A percentile compares a stretch with the other conserved stretches of the same genome.
Evolutionary conservation across 306 rosid species (phyloP).

Genomic region (Begonia fuchsioides): DNA sequence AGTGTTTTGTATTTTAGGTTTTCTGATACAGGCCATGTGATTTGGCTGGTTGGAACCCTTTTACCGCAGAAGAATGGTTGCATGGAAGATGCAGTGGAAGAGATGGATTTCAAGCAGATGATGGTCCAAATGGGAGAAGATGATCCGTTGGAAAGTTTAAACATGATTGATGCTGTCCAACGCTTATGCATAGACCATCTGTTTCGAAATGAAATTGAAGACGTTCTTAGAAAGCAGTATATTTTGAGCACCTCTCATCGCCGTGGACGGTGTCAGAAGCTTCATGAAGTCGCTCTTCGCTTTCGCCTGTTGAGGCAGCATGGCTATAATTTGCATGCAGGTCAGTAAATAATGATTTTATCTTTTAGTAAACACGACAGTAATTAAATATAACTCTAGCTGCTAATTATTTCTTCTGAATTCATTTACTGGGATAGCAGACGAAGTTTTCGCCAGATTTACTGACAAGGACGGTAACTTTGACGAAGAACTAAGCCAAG

Average conservation of each 20-base stretch:
- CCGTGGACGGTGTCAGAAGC: background rate
- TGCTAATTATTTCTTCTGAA: too few species aligned
- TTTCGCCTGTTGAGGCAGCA: conserved; percentile 32
- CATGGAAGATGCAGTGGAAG: too few species aligned
- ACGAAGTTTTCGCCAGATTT: conserved; percentile 7
- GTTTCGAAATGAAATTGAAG: conserved; percentile 12
- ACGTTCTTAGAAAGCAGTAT: conserved; percentile 6
- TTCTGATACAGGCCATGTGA: too few species aligned
- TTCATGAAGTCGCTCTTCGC: conserved; percentile 18
- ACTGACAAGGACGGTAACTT: conserved; percentile 14
- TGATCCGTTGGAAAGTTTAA: conserved; percentile 13
- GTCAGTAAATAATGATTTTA: too few species aligned
- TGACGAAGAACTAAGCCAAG: background rate
- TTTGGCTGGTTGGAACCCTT: too few species aligned
- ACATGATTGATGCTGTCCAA: conserved; percentile 22
- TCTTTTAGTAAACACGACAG: too few species aligned
- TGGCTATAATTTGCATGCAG: conserved; percentile 11
- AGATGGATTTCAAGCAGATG: too few species aligned
- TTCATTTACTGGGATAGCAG: conserved; percentile 4
- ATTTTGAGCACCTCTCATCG: background rate
- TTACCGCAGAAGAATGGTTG: too few species aligned
- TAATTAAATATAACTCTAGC: too few species aligned
- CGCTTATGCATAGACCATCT: conserved; percentile 17
- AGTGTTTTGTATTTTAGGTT: too few species aligned
- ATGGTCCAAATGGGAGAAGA: background rate